These are phyloP conservation scores for Angophora floribunda DNA, from an alignment of 345 rosid species.

Conservation along the genomic window DNA sequence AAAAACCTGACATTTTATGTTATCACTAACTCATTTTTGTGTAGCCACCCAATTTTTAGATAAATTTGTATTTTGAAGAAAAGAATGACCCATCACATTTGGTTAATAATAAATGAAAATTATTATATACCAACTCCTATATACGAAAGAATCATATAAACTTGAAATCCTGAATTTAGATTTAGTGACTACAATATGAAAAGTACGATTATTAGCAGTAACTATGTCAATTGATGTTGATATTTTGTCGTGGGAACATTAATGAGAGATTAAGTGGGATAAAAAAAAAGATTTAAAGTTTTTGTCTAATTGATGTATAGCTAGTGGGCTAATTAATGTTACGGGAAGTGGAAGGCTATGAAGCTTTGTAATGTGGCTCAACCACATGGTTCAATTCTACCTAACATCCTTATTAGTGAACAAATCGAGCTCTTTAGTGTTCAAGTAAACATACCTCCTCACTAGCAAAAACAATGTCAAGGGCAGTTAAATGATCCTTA, in stretches of 20 bases:
- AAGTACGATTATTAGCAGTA: not conserved
- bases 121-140: not conserved
- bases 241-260: not conserved
- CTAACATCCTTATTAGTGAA: not conserved
- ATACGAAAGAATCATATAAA: no score
- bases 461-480: not conserved
- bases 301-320: not conserved
- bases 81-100: not conserved
- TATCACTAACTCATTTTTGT: not conserved
- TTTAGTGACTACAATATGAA: not conserved
- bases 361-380: not conserved
- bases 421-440: not conserved
- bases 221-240: no score
- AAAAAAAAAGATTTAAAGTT: no score
- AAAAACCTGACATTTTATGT: not conserved
- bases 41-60: not conserved
- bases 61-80: not conserved
- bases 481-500: not conserved
- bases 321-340: not conserved
- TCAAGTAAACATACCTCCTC: not conserved
- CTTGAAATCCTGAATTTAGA: not conserved
- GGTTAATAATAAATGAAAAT: not conserved
- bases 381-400: not conserved
- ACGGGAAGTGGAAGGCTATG: not conserved
- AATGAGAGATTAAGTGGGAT: not conserved